phyloP scores from a whole-genome alignment of 1,284 basidiomycete genomes.

The Cutaneotrichosporon cutaneum region DNA sequence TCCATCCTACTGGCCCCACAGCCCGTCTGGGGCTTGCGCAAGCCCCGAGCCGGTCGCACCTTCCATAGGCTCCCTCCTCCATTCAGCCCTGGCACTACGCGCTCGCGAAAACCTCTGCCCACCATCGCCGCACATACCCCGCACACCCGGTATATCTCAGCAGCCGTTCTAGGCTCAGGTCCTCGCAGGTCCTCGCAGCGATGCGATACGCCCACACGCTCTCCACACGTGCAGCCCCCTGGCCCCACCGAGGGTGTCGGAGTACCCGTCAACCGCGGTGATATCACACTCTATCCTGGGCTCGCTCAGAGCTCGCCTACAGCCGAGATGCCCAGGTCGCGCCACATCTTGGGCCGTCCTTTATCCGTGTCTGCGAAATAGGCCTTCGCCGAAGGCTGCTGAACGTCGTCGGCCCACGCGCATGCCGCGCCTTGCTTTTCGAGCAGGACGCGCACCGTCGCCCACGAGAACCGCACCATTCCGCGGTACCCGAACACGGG shows the following conservation, averaged over 20 bases:
- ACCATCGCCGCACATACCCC: not conserved
- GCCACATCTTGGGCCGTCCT: slow-evolving; percentile 68
- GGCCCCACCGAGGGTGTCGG: too few species aligned
- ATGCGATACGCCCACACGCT: not conserved
- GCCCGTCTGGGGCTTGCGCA: not conserved
- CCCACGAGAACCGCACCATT: slow-evolving; percentile 92
- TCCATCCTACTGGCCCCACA: too few species aligned
- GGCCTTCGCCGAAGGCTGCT: slow-evolving; percentile 68
- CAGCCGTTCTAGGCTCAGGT: not conserved
- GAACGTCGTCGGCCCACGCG: slow-evolving; percentile 76
- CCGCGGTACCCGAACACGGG: slow-evolving; percentile 91
- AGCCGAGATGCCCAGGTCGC: slow-evolving; percentile 69
- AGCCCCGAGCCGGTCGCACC: not conserved
- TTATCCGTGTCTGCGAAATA: slow-evolving; percentile 68
- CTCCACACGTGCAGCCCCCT: not conserved
- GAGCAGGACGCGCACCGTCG: slow-evolving; percentile 81
- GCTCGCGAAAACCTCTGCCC: not conserved
- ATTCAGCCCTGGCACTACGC: not conserved
- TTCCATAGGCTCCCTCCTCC: not conserved
- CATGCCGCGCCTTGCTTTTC: slow-evolving; percentile 75
- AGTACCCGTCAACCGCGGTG: too few species aligned
- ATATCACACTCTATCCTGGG: too few species aligned
- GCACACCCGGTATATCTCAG: not conserved
- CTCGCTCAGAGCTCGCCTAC: slow-evolving; percentile 56
- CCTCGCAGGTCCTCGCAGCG: not conserved